phyloP scores from a whole-genome alignment of 306 rosid genomes.

The Elaeagnus macrophylla region DNA sequence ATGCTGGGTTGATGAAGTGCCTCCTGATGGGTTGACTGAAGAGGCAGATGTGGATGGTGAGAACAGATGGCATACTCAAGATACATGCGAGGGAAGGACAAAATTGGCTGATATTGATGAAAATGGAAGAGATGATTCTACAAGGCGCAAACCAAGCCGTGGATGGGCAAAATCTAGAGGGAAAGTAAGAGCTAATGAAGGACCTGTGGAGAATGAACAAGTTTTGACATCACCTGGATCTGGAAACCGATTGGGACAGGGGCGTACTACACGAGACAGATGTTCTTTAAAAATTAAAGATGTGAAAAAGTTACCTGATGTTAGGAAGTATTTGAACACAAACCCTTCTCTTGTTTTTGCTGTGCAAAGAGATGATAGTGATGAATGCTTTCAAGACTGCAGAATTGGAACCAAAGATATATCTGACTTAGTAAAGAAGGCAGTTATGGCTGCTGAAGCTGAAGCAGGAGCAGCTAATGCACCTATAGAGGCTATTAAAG shows the following conservation, averaged over 20 bases:
- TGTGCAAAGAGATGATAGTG: conserved; percentile 68
- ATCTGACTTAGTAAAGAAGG: conserved; percentile 65
- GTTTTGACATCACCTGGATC: conserved; percentile 64
- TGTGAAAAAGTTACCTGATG: conserved; percentile 44
- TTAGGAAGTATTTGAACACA: conserved; percentile 40
- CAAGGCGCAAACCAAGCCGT: conserved; percentile 70
- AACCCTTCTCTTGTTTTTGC: conserved; percentile 29
- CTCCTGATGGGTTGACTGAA: conserved; percentile 44
- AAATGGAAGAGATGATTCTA: conserved; percentile 61
- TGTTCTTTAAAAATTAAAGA: conserved; percentile 40
- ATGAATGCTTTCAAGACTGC: conserved; percentile 79
- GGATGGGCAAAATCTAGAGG: conserved; percentile 61
- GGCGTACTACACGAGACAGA: conserved; percentile 60
- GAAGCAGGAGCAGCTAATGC: conserved; percentile 93
- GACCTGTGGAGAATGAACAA: conserved; percentile 55
- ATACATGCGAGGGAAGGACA: conserved; percentile 55
- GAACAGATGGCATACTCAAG: conserved; percentile 58
- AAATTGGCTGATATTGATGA: conserved; percentile 69
- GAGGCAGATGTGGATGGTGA: conserved; percentile 51
- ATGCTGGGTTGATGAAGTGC: conserved; percentile 46
- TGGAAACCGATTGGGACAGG: conserved; percentile 53
- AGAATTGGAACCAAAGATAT: conserved; percentile 69
- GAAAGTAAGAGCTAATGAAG: conserved; percentile 73
- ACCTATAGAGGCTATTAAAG: conserved; percentile 85
- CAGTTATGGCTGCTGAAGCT: conserved; percentile 83